Percentiles rank a stretch among this genome's conserved stretches.
phyloP scores from a whole-genome alignment of 768 basidiomycete species.

The Dioszegia aurantiaca region DNA sequence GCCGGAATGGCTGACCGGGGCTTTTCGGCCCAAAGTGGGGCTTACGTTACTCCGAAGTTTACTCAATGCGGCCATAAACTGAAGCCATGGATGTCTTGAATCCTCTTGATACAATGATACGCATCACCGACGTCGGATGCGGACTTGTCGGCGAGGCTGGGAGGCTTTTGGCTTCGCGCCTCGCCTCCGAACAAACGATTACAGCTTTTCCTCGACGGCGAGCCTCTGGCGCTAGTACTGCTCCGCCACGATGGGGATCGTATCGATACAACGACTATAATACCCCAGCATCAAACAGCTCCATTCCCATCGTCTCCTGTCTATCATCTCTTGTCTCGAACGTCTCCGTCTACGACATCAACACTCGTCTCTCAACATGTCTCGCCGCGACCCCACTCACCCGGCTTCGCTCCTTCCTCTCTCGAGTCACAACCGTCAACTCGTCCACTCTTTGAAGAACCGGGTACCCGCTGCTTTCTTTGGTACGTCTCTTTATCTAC shows the following conservation, averaged over 20 bases:
- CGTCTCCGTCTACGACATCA: neutral
- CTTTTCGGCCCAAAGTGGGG: neutral
- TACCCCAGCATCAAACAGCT: neutral
- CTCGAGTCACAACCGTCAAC: conserved; percentile 70
- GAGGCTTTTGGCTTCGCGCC: neutral
- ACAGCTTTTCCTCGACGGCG: neutral
- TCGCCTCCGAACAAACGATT: neutral
- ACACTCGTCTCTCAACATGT: conserved; percentile 6
- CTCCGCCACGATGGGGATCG: neutral
- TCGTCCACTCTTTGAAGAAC: conserved; percentile 71
- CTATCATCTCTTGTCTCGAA: neutral
- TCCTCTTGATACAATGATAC: neutral
- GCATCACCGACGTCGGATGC: neutral
- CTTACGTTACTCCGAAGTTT: neutral
- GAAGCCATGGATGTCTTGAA: neutral
- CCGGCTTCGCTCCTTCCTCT: conserved; percentile 79
- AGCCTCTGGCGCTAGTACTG: too few relatives aligned
- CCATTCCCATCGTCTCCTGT: neutral
- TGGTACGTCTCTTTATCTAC: conserved; percentile 47
- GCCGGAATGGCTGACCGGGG: neutral
- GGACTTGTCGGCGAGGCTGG: neutral
- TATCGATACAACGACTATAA: neutral
- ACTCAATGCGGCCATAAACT: neutral
- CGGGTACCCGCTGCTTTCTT: conserved; percentile 81
- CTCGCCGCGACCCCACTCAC: conserved; percentile 43